Evolutionary conservation across 148 eudicot species (phyloP).

Genomic region (Amaranthus palmeri): DNA sequence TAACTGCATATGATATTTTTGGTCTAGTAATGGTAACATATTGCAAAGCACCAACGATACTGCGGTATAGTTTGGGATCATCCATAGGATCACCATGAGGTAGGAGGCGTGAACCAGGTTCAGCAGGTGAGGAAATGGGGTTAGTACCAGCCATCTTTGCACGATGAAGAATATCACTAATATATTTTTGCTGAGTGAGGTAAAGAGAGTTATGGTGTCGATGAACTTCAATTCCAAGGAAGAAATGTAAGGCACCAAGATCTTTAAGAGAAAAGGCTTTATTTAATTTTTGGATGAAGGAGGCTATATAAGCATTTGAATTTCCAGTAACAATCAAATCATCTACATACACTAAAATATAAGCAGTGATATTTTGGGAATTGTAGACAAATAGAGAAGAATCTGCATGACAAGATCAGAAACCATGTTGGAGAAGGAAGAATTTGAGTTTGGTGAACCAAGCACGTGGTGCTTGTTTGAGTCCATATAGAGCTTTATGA

Average conservation of each 20-base stretch:
- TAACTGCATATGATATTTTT: background rate
- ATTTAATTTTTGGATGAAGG: background rate
- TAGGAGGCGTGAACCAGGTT: background rate
- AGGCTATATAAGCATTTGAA: too few relatives aligned
- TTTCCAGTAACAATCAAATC: too few relatives aligned
- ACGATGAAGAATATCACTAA: background rate
- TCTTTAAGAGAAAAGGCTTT: background rate
- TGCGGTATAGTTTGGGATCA: background rate
- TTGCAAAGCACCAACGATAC: conserved; percentile 1
- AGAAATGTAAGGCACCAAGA: background rate
- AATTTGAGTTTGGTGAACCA: too few relatives aligned
- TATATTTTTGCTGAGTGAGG: background rate
- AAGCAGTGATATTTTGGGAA: too few relatives aligned
- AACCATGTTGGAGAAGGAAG: too few relatives aligned
- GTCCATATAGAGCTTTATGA: too few relatives aligned
- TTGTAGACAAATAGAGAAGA: too few relatives aligned
- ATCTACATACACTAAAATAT: too few relatives aligned
- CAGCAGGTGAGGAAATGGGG: background rate
- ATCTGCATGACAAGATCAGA: too few relatives aligned
- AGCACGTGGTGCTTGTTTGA: too few relatives aligned
- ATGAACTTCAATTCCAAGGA: background rate
- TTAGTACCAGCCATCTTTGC: background rate
- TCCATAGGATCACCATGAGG: background rate
- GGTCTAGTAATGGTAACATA: background rate
- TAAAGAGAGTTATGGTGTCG: background rate